A percentile compares a stretch with the other conserved stretches of the same genome.
phyloP scores from a whole-genome alignment of 108 stramenopile species.

The Bacterosira constricta region DNA sequence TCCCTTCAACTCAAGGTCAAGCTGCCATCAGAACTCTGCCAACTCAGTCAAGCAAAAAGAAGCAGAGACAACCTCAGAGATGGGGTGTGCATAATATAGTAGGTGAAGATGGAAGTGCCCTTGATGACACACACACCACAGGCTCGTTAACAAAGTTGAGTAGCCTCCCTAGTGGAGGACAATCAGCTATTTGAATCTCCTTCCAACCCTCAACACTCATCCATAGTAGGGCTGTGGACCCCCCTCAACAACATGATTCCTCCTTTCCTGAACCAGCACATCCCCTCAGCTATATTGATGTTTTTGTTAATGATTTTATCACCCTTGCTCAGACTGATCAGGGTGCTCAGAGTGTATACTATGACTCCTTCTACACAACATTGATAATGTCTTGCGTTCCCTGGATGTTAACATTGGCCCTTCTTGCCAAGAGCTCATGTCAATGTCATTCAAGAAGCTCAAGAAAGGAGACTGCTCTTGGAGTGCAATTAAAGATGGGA shows the following conservation, averaged over 20 bases:
- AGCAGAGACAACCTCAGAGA: too few relatives aligned
- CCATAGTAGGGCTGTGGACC: too few relatives aligned
- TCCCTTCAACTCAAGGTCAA: neutral
- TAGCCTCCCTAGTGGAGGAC: neutral
- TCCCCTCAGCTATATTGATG: neutral
- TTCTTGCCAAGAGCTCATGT: conserved; percentile 20
- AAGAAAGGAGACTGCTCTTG: conserved; percentile 23
- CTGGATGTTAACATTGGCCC: conserved; percentile 13
- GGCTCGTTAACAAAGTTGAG: neutral
- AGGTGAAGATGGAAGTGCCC: too few relatives aligned
- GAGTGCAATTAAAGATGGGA: conserved; percentile 15
- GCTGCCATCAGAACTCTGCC: too few relatives aligned
- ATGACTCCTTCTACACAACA: too few relatives aligned
- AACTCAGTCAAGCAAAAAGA: too few relatives aligned
- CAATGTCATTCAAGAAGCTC: conserved; percentile 45
- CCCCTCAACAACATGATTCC: neutral
- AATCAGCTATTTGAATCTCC: neutral
- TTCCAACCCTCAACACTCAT: too few relatives aligned
- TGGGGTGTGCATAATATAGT: too few relatives aligned
- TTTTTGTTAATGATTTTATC: conserved; percentile 19
- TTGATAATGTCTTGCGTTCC: conserved; percentile 39
- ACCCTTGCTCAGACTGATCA: too few relatives aligned
- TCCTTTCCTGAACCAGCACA: neutral
- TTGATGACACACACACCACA: neutral
- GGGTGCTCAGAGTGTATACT: too few relatives aligned